phyloP scores from a whole-genome alignment of 2,329 filamentous ascomycete species.

The Paradendryphiella salina region DNA sequence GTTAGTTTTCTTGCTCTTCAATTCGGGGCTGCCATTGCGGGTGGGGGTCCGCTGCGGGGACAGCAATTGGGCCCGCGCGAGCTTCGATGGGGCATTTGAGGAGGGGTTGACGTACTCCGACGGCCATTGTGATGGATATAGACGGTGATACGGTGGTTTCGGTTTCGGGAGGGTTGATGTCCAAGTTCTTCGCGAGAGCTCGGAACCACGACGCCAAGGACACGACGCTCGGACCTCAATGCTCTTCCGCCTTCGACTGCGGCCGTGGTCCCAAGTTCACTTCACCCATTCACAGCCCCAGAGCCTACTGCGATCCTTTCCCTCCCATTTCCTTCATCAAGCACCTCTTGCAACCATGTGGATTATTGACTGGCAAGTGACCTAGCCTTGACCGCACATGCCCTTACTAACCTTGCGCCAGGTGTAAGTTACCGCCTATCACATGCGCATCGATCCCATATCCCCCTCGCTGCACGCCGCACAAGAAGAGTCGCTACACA shows the following conservation, averaged over 20 bases:
- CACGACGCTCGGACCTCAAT: slow-evolving; percentile 1
- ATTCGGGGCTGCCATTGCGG: slow-evolving; percentile 34
- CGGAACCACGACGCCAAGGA: slow-evolving; percentile 20
- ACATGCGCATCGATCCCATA: slow-evolving; percentile 1
- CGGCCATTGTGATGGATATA: slow-evolving; percentile 50
- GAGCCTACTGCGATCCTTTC: background rate
- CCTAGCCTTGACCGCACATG: background rate
- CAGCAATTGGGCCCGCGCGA: slow-evolving; percentile 34
- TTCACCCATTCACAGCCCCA: slow-evolving; percentile 3
- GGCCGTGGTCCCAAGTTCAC: slow-evolving; percentile 12
- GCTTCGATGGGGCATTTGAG: slow-evolving; percentile 24
- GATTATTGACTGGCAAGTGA: slow-evolving; percentile 80
- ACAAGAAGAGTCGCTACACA: background rate
- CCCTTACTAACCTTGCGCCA: slow-evolving; percentile 22
- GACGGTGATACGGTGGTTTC: slow-evolving; percentile 42
- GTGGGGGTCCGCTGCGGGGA: slow-evolving; percentile 30
- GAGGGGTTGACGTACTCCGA: slow-evolving; percentile 47
- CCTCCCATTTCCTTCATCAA: background rate
- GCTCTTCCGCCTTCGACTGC: slow-evolving; percentile 7
- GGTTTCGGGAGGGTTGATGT: slow-evolving; percentile 54
- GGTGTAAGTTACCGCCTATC: slow-evolving; percentile 35
- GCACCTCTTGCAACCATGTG: slow-evolving; percentile 63
- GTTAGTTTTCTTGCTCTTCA: slow-evolving; percentile 39
- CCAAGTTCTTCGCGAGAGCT: slow-evolving; percentile 32
- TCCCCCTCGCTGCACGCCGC: background rate